A percentile compares a stretch with the other conserved stretches of the same genome.
Evolutionary conservation across 768 basidiomycete species (phyloP).

Genomic region (Grammothele lineata): DNA sequence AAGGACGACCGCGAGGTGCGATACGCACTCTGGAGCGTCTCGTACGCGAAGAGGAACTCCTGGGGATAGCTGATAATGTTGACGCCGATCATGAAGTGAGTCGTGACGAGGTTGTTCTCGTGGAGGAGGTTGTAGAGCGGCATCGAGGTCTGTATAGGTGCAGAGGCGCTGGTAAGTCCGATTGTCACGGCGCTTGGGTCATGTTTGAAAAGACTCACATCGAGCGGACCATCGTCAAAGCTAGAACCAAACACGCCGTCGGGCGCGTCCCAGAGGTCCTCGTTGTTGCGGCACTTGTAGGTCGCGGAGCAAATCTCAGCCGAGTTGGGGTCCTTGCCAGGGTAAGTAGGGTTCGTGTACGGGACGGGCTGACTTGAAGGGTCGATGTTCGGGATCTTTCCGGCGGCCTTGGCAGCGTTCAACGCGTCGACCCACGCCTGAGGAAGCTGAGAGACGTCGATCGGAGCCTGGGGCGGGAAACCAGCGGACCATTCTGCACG

Average conservation of each 20-base stretch:
- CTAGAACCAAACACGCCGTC: conserved; percentile 57
- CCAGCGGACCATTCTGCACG: conserved; percentile 56
- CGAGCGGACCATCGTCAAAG: conserved; percentile 80
- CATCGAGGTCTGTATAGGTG: conserved; percentile 30
- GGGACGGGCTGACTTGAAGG: conserved; percentile 33
- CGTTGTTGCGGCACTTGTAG: conserved; percentile 53
- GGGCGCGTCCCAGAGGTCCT: conserved; percentile 73
- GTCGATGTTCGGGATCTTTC: conserved; percentile 71
- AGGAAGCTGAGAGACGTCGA: conserved; percentile 48
- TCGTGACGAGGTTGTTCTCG: conserved; percentile 62
- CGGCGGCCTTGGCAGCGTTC: conserved; percentile 56
- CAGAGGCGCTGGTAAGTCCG: no score
- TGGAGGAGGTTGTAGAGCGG: conserved; percentile 63
- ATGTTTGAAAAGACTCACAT: no score
- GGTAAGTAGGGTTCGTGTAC: conserved; percentile 34
- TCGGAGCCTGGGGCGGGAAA: conserved; percentile 52
- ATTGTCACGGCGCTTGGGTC: no score
- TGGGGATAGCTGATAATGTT: conserved; percentile 62
- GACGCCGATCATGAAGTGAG: conserved; percentile 87
- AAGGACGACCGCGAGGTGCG: not conserved
- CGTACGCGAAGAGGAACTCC: conserved; percentile 51
- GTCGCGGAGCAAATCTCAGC: conserved; percentile 71
- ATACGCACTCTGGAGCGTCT: conserved; percentile 17
- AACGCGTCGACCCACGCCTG: conserved; percentile 70
- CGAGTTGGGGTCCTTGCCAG: conserved; percentile 38